phyloP scores from a whole-genome alignment of 2,329 filamentous ascomycete genomes.

The Hypomyces perniciosus region DNA sequence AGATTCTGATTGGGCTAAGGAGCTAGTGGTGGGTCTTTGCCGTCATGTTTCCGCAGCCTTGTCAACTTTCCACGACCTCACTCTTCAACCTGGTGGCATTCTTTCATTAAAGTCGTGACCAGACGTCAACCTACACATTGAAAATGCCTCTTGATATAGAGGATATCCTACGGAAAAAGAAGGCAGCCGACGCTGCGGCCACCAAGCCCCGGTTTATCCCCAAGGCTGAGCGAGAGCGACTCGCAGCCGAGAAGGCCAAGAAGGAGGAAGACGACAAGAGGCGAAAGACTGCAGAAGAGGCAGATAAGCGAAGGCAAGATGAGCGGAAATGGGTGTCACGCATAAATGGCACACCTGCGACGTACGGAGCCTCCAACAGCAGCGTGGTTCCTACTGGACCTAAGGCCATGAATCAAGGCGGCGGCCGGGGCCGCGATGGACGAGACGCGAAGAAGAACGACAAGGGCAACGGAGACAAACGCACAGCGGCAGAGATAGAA shows the following conservation, averaged over 20 bases:
- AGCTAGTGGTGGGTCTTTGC: not conserved
- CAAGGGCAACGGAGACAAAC: slow-evolving; percentile 31
- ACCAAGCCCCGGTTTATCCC: slow-evolving; percentile 85
- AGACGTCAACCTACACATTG: not conserved
- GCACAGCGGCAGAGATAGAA: slow-evolving; percentile 58
- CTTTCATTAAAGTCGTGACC: not conserved
- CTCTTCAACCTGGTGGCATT: not conserved
- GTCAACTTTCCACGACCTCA: not conserved
- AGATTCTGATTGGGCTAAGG: not conserved
- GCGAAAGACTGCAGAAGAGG: slow-evolving; percentile 46
- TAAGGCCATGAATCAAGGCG: slow-evolving; percentile 49
- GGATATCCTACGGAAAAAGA: slow-evolving; percentile 78
- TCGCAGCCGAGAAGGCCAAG: slow-evolving; percentile 71
- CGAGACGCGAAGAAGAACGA: slow-evolving; percentile 32
- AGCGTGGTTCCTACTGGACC: slow-evolving; percentile 61
- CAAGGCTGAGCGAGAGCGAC: slow-evolving; percentile 72
- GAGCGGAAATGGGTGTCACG: slow-evolving; percentile 32
- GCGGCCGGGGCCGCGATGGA: slow-evolving; percentile 41
- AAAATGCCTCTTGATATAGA: slow-evolving; percentile 65
- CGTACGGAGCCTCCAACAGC: slow-evolving; percentile 21
- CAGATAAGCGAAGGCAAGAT: slow-evolving; percentile 68
- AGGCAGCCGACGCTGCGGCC: slow-evolving; percentile 75
- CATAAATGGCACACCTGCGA: slow-evolving; percentile 22
- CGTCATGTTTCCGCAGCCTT: slow-evolving; percentile 12
- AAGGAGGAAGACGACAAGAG: slow-evolving; percentile 60